phyloP scores from a whole-genome alignment of 306 rosid genomes.

The Gynostemma pentaphyllum region DNA sequence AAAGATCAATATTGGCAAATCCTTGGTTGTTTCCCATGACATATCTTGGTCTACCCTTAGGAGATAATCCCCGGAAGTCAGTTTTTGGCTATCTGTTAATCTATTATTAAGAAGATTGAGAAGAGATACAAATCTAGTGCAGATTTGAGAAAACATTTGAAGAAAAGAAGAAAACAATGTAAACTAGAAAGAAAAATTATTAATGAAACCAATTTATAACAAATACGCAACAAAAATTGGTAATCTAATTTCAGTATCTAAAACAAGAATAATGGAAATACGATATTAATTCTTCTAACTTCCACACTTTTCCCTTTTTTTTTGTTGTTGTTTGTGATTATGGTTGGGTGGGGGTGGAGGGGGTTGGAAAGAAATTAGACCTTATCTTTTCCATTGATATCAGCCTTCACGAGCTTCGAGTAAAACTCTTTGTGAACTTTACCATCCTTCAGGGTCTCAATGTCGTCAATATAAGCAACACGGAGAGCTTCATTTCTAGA shows the following conservation, averaged over 20 bases:
- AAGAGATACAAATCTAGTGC: too few species aligned
- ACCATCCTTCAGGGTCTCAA: constrained; percentile 72
- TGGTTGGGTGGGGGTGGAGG: too few species aligned
- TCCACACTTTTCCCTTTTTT: too few species aligned
- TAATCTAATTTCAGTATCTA: background rate
- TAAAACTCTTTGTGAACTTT: constrained; percentile 52
- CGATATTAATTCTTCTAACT: too few species aligned
- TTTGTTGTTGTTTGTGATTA: too few species aligned
- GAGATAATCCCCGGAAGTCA: too few species aligned
- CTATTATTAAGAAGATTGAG: too few species aligned
- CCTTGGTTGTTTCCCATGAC: too few species aligned
- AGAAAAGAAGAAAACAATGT: background rate
- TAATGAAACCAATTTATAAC: background rate
- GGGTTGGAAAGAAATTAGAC: constrained; percentile 24
- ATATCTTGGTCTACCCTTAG: too few species aligned
- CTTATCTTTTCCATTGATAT: constrained; percentile 87
- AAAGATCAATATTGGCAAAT: too few species aligned
- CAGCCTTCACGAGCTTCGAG: constrained; percentile 91
- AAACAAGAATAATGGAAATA: background rate
- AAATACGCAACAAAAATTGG: background rate
- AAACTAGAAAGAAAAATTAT: background rate
- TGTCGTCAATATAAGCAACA: constrained; percentile 76
- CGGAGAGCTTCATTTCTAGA: constrained; percentile 92
- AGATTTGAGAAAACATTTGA: too few species aligned
- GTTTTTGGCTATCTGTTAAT: too few species aligned